A percentile compares a stretch with the other conserved stretches of the same genome.
Evolutionary conservation across 352 stramenopile species (phyloP).

Genomic region (Pythium phragmiticola): DNA sequence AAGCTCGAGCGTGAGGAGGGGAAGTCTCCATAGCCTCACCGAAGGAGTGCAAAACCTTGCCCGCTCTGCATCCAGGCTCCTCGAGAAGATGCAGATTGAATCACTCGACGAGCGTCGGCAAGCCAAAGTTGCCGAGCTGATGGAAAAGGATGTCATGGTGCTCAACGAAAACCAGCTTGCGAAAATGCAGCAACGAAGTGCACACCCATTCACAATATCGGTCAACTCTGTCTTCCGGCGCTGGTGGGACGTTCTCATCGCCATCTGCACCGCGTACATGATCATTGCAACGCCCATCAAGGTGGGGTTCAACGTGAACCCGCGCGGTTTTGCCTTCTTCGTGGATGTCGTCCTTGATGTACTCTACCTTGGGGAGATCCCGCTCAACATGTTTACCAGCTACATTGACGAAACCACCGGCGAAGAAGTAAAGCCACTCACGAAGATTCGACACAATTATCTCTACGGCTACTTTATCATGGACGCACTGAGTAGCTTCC

Average conservation of each 20-base stretch:
- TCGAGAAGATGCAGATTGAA: slow-evolving; percentile 38
- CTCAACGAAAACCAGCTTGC: slow-evolving; percentile 57
- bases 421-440: slow-evolving; percentile 58
- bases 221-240: slow-evolving; percentile 56
- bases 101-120: slow-evolving; percentile 37
- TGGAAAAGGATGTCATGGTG: slow-evolving; percentile 62
- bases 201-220: slow-evolving; percentile 54
- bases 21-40: slow-evolving; percentile 30
- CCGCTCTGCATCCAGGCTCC: slow-evolving; percentile 35
- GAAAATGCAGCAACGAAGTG: slow-evolving; percentile 51
- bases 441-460: slow-evolving; percentile 56
- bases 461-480: slow-evolving; percentile 53
- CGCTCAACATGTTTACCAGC: slow-evolving; percentile 64
- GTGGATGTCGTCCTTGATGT: slow-evolving; percentile 53
- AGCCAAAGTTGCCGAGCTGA: slow-evolving; percentile 48
- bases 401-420: slow-evolving; percentile 61
- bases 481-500: slow-evolving; percentile 58
- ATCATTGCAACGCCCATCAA: slow-evolving; percentile 56
- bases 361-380: slow-evolving; percentile 55
- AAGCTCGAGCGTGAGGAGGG: slow-evolving; percentile 16
- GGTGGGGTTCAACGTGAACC: slow-evolving; percentile 46
- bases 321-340: slow-evolving; percentile 31
- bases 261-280: slow-evolving; percentile 49
- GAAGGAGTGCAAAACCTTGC: slow-evolving; percentile 36
- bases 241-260: slow-evolving; percentile 64